Percentiles rank a stretch among this genome's conserved stretches.
Conservation (phyloP, 2,329 filamentous ascomycete species). For the Penicillium janthinellum region DNA sequence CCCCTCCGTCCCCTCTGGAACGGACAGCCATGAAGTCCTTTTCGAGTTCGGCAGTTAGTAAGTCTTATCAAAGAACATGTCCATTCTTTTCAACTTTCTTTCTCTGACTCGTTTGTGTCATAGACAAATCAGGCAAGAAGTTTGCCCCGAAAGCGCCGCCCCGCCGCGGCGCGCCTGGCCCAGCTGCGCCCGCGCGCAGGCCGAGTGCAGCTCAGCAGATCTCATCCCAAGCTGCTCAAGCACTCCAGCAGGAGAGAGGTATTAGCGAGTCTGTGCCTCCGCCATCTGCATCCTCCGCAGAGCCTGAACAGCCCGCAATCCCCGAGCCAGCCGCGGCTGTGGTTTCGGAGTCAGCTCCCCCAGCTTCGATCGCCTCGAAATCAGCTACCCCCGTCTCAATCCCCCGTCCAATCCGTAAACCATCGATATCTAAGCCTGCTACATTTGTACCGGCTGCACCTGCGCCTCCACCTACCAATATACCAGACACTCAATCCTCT, state of each 20-base stretch:
- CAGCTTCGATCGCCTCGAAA: conserved; percentile 27
- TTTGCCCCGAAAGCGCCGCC: conserved; percentile 72
- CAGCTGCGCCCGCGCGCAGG: conserved; percentile 40
- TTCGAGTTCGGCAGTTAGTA: conserved; percentile 58
- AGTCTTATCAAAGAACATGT: conserved; percentile 15
- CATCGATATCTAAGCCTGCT: conserved; percentile 25
- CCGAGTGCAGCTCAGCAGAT: conserved; percentile 44
- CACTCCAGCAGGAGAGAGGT: conserved; percentile 5
- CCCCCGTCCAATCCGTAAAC: conserved; percentile 31
- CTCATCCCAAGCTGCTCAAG: conserved; percentile 16
- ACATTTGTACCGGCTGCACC: neutral
- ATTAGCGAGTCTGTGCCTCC: conserved; percentile 3
- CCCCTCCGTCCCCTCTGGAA: conserved; percentile 21
- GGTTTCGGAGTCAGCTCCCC: conserved; percentile 20
- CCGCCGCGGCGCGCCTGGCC: conserved; percentile 53
- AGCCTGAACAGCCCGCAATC: conserved; percentile 3
- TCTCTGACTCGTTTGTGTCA: conserved; percentile 14
- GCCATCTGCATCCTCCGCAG: conserved; percentile 3
- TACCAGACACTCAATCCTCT: conserved; percentile 23
- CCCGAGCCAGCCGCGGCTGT: conserved; percentile 15
- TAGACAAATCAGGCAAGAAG: conserved; percentile 70
- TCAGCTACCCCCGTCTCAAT: conserved; percentile 30
- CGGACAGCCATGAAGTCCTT: conserved; percentile 49
- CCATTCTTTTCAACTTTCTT: neutral
- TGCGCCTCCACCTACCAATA: conserved; percentile 16